Evolutionary conservation across 1,284 basidiomycete species (phyloP).

Genomic region (Athelia psychrophila): DNA sequence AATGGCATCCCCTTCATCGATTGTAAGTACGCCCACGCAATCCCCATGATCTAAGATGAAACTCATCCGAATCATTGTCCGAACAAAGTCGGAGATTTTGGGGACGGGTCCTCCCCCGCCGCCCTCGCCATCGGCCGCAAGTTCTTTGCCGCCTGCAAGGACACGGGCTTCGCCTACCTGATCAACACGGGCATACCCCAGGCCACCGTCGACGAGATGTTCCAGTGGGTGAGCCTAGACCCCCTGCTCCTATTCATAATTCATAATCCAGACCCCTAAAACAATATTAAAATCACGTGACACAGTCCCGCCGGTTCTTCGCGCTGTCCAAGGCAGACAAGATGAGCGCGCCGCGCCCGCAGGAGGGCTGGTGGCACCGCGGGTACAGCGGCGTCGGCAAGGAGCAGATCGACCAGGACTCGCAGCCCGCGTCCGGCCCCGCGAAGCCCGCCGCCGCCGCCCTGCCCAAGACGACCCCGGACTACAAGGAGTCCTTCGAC

Average conservation of each 20-base stretch:
- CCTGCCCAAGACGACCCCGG: slow-evolving; percentile 6
- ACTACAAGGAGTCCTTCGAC: slow-evolving; percentile 29
- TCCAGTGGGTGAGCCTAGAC: slow-evolving; percentile 21
- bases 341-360: slow-evolving; percentile 31
- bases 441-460: slow-evolving; percentile 2
- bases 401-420: slow-evolving; percentile 12
- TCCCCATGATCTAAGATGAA: too few relatives aligned
- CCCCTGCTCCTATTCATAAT: too few relatives aligned
- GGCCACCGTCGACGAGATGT: slow-evolving; percentile 28
- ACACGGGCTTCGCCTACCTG: slow-evolving; percentile 34
- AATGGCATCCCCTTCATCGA: not conserved
- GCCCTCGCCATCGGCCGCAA: not conserved
- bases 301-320: slow-evolving; percentile 19
- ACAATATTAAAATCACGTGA: not conserved
- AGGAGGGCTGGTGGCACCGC: slow-evolving; percentile 24
- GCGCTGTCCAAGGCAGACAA: slow-evolving; percentile 32
- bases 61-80: too few relatives aligned
- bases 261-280: too few relatives aligned
- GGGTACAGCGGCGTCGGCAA: slow-evolving; percentile 17
- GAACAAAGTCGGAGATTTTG: not conserved
- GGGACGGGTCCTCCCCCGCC: not conserved
- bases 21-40: not conserved
- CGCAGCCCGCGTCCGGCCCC: slow-evolving; percentile 9
- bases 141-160: slow-evolving; percentile 9
- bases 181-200: slow-evolving; percentile 31